Percentiles rank a stretch among this genome's conserved stretches.
Conservation (phyloP, 2,329 filamentous ascomycete species). For the Colletotrichum abscissum region DNA sequence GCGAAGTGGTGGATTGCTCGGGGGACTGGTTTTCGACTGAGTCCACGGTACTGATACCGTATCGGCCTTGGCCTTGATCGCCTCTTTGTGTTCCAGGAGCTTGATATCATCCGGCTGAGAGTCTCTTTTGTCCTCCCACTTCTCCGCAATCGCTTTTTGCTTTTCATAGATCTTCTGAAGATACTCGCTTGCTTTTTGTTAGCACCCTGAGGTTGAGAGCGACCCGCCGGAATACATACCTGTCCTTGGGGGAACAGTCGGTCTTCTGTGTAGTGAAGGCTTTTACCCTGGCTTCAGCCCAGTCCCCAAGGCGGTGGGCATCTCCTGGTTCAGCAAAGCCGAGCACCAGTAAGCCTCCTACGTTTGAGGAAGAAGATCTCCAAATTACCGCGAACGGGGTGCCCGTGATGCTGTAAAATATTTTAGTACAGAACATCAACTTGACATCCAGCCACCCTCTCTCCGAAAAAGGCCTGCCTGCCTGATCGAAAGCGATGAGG, state of each 20-base stretch:
- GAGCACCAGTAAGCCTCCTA: background rate
- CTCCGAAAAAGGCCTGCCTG: background rate
- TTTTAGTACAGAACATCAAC: background rate
- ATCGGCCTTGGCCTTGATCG: background rate
- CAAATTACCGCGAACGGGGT: background rate
- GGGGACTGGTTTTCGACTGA: background rate
- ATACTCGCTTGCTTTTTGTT: background rate
- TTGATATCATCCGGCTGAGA: slow-evolving; percentile 6
- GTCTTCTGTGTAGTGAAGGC: background rate
- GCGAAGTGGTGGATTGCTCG: background rate
- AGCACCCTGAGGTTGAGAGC: background rate
- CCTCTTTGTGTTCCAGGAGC: slow-evolving; percentile 8
- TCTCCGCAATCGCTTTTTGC: background rate
- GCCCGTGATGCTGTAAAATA: background rate
- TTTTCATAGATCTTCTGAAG: slow-evolving; percentile 10
- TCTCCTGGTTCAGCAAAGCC: background rate
- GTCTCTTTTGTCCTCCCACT: background rate
- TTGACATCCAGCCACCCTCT: slow-evolving; percentile 24
- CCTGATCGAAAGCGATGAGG: background rate
- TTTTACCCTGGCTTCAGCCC: background rate
- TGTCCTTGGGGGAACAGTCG: background rate
- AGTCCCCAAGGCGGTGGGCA: background rate
- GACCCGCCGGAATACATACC: background rate
- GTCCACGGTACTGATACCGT: background rate
- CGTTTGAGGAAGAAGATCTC: background rate